These are phyloP conservation scores for Aciculosporium take DNA, from an alignment of 2,329 filamentous ascomycete genomes.

Conservation along the genomic window DNA sequence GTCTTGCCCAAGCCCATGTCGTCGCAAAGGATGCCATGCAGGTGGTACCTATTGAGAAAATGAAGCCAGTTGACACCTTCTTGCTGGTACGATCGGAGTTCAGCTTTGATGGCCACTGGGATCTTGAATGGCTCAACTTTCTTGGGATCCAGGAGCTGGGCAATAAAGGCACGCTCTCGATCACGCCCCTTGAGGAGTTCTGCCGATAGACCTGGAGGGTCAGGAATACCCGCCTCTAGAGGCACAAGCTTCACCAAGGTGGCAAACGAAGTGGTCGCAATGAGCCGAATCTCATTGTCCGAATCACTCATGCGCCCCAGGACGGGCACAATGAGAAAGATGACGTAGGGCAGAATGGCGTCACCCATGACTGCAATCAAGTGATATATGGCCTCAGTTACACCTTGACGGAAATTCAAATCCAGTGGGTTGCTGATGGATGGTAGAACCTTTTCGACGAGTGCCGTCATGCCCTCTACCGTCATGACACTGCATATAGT, in stretches of 20 bases:
- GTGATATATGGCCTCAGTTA: constrained; percentile 91
- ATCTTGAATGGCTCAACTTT: constrained; percentile 92
- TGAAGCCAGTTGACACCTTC: constrained; percentile 98
- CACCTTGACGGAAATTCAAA: constrained; percentile 78
- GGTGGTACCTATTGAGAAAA: constrained; percentile 94
- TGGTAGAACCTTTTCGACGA: constrained; percentile 85
- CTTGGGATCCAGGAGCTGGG: constrained; percentile 88
- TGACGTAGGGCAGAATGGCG: constrained; percentile 87
- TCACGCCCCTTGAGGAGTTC: constrained; percentile 82
- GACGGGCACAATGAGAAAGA: constrained; percentile 95
- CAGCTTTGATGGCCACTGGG: constrained; percentile 91
- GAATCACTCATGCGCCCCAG: constrained; percentile 97
- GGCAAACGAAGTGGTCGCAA: constrained; percentile 93
- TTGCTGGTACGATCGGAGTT: constrained; percentile 92
- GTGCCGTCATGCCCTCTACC: constrained; percentile 85
- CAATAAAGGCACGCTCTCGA: constrained; percentile 88
- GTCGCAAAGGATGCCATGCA: constrained; percentile 95
- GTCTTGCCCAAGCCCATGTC: constrained; percentile 99
- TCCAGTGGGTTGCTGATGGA: constrained; percentile 85
- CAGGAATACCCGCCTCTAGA: constrained; percentile 90
- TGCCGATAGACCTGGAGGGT: constrained; percentile 82
- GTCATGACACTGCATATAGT: constrained; percentile 96
- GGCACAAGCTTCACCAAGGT: constrained; percentile 95
- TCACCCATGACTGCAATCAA: constrained; percentile 98
- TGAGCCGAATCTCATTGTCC: constrained; percentile 83